Base-by-base conservation (phyloP, 1,284 basidiomycete species). In the Trametes polyzona region DNA sequence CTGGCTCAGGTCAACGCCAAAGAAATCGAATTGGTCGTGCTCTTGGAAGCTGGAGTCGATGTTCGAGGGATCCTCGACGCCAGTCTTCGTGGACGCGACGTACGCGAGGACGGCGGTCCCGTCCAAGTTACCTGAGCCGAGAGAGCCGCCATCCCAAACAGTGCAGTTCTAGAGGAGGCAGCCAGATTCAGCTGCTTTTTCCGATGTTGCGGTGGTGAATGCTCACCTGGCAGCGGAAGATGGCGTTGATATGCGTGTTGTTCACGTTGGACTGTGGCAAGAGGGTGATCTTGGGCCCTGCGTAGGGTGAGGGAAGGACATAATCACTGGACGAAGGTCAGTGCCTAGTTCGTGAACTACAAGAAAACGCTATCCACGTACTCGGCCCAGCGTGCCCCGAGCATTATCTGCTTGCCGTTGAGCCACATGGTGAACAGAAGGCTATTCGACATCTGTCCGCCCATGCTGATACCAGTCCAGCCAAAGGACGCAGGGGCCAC, bases 361-460 rank as follows among this genome's bases (percentile, higher is more conserved):
- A 19, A 17, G 14, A 26, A 16, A 5, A 19, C 10, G 23, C 26
- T 44, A 12, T 6, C 17, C 1, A 62, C 67, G 21, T 23, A 71
- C 69, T 63, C 58, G 1, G 69, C 58, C 69, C 69, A 70, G 19
- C 69, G 67, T n/a, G 68, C 51, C 14, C 66, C 66, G 6, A 71
- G 53, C 24, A 70, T 64, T 27, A 69, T 57, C 35, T 69, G 46
- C 30, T 59, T 55, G 50, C 59, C 58, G 52, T 65, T 55, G 2
- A 67, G 66, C 70, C 69, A 70, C 50, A 69, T 52, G 19, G 68
- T 68, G 57, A 71, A 67, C 29, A 71, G 51, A 11, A 71, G 57
- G 44, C 69, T 69, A 51, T 70, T 63, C 0, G 67, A 59, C 69
- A 71, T 71, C 7, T 53, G 58, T 17, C 70, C 70, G 0, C 67